Evolutionary conservation across 441 rosid species (phyloP).

Genomic region (Gossypium schwendimanii): DNA sequence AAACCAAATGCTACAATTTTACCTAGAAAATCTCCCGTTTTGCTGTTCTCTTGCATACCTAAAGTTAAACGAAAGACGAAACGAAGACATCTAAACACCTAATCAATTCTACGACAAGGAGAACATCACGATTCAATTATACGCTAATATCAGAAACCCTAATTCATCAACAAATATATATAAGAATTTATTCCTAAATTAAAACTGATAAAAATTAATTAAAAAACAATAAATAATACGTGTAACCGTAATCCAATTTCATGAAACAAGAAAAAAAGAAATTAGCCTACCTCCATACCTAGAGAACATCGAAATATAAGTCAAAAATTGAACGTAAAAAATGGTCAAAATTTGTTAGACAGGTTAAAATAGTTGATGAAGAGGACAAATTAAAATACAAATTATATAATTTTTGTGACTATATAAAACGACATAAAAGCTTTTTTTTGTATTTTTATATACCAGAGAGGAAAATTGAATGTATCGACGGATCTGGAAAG

Average conservation of each 20-base stretch:
- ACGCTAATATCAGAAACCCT: conserved; percentile 1
- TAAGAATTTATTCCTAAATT: not conserved
- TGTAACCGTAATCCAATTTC: not conserved
- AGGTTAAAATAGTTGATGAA: not conserved
- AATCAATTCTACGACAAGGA: not conserved
- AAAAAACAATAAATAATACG: not conserved
- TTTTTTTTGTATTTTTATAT: not conserved
- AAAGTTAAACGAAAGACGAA: not conserved
- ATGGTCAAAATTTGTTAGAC: not conserved
- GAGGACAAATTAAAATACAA: not conserved
- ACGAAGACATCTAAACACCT: not conserved
- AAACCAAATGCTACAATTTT: not conserved
- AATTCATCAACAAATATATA: not conserved
- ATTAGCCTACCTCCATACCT: not conserved
- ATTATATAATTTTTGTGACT: not conserved
- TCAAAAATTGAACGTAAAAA: not conserved
- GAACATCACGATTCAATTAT: not conserved
- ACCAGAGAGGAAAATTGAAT: not conserved
- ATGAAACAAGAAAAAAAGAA: not conserved
- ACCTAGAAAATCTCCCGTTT: not conserved
- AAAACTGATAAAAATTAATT: not conserved
- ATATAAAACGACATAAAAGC: not conserved
- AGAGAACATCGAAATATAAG: not conserved
- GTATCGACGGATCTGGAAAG: not conserved
- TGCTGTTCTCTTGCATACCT: not conserved